Conservation (phyloP, 768 basidiomycete species). For the Flagelloscypha sp. region DNA sequence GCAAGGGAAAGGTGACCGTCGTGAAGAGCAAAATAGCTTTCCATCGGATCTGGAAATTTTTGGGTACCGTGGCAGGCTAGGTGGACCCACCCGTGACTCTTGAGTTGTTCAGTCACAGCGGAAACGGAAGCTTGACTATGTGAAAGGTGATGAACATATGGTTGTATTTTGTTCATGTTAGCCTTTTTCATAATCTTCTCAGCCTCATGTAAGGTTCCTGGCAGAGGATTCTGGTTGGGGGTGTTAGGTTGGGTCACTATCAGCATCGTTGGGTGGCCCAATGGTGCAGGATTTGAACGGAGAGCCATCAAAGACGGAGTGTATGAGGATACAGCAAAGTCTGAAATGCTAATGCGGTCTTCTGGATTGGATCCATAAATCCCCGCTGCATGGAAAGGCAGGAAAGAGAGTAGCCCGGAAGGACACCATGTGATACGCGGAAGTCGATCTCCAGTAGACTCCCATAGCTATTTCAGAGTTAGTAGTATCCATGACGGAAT, state of each 20-base stretch:
- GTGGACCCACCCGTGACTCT: constrained; percentile 15
- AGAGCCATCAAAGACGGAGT: constrained; percentile 7
- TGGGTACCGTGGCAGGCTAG: constrained; percentile 20
- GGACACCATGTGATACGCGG: constrained; percentile 15
- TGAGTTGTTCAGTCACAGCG: constrained; percentile 1
- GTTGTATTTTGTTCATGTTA: too few species aligned
- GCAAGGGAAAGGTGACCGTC: constrained; percentile 8
- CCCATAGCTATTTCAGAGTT: too few species aligned
- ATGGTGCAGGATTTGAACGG: too few species aligned
- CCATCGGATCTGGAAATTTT: constrained; percentile 11
- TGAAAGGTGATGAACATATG: too few species aligned
- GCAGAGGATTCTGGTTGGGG: too few species aligned
- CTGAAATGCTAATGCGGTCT: constrained; percentile 5
- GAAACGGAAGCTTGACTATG: too few species aligned
- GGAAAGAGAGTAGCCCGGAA: constrained; percentile 19
- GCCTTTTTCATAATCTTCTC: too few species aligned
- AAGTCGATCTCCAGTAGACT: too few species aligned
- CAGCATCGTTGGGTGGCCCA: too few species aligned
- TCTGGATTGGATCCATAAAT: constrained; percentile 14
- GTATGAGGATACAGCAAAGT: constrained; percentile 16
- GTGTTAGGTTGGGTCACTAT: too few species aligned
- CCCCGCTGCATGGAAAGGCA: constrained; percentile 30
- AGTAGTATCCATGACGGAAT: too few species aligned
- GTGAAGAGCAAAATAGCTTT: constrained; percentile 13
- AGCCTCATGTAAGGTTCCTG: too few species aligned